Evolutionary conservation across 2,329 filamentous ascomycete genomes (phyloP).

Genomic region (Ophiostoma australiae): DNA sequence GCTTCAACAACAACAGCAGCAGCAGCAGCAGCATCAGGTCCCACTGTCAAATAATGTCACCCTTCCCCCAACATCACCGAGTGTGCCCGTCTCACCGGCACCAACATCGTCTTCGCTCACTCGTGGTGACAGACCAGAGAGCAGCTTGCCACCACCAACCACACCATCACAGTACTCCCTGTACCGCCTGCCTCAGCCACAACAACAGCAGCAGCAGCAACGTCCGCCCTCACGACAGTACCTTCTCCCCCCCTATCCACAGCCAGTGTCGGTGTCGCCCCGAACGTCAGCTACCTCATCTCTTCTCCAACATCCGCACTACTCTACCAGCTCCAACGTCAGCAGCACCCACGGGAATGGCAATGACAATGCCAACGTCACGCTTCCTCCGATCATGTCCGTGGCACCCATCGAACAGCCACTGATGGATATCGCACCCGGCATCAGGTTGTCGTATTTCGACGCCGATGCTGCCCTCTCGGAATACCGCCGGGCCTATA

Average conservation of each 20-base stretch:
- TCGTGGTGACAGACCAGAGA: not conserved
- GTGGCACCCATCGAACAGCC: conserved; percentile 1
- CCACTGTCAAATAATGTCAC: not conserved
- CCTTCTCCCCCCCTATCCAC: not conserved
- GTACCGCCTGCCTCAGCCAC: not conserved
- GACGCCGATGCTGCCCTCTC: conserved; percentile 35
- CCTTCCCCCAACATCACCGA: conserved; percentile 5
- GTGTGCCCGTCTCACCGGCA: conserved; percentile 3
- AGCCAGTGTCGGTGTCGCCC: not conserved
- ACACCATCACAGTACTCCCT: not conserved
- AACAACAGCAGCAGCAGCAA: not conserved
- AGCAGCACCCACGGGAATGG: not conserved
- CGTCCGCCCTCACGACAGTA: not conserved
- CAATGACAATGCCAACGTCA: not conserved
- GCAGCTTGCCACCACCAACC: not conserved
- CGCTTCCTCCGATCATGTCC: conserved; percentile 4
- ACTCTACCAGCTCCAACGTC: not conserved
- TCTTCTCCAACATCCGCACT: not conserved
- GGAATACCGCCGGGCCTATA: conserved; percentile 35
- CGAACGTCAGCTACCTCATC: not conserved
- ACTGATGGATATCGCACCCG: conserved; percentile 36
- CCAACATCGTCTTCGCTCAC: not conserved
- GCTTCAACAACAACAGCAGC: not conserved
- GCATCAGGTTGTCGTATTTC: conserved; percentile 34
- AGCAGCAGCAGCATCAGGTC: conserved; percentile 9